Conservation (phyloP, 1,284 basidiomycete genomes). For the Cerrena zonata region DNA sequence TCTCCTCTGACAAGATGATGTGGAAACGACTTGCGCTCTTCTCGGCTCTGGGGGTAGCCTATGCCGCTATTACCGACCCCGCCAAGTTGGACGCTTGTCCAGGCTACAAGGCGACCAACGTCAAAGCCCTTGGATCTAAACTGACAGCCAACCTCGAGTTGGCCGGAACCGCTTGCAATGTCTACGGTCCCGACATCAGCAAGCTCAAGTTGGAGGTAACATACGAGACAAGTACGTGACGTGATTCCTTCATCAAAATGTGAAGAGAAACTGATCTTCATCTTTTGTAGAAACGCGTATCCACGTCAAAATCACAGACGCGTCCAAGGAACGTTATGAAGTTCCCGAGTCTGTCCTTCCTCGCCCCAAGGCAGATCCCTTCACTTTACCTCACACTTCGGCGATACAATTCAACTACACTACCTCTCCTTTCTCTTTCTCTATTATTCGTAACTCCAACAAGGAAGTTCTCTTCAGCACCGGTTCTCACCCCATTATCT, state of each 20-base stretch:
- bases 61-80: conserved; percentile 27
- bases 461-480: conserved; percentile 69
- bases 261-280: background rate
- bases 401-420: conserved; percentile 64
- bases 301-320: conserved; percentile 70
- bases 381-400: conserved; percentile 29
- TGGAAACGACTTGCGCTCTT: conserved; percentile 1
- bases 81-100: conserved; percentile 43
- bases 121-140: conserved; percentile 30
- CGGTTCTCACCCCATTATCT: conserved; percentile 55
- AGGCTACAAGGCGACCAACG: conserved; percentile 45
- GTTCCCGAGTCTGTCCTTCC: conserved; percentile 63
- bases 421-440: conserved; percentile 65
- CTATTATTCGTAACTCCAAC: conserved; percentile 51
- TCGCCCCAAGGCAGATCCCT: conserved; percentile 38
- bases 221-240: conserved; percentile 49
- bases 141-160: conserved; percentile 52
- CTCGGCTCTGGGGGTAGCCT: conserved; percentile 6
- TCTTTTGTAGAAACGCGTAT: conserved; percentile 47
- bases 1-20: conserved; percentile 1
- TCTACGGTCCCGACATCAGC: conserved; percentile 56
- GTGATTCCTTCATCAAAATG: background rate
- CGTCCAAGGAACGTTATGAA: conserved; percentile 54
- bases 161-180: conserved; percentile 52
- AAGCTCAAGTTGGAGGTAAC: conserved; percentile 48